A percentile compares a stretch with the other conserved stretches of the same genome.
Evolutionary conservation across 78 protist genomes (phyloP).

Genomic region (Chrysochromulina parva): DNA sequence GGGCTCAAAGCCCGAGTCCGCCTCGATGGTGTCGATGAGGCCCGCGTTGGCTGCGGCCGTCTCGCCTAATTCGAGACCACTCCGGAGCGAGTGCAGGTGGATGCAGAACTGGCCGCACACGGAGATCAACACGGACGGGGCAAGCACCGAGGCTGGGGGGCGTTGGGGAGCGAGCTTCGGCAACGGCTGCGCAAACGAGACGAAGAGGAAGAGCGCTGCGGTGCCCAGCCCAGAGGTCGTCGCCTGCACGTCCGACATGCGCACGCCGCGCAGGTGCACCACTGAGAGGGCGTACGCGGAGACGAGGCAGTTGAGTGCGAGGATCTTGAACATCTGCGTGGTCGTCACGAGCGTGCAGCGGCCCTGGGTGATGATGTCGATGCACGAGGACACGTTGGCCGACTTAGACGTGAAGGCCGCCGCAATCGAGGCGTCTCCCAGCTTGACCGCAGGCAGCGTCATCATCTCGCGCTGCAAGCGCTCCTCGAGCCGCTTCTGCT

Average conservation of each 20-base stretch:
- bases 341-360: constrained; percentile 93
- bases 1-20: constrained; percentile 81
- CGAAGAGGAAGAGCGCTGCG: constrained; percentile 85
- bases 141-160: constrained; percentile 79
- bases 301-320: constrained; percentile 94
- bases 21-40: background rate
- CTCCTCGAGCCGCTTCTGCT: too few relatives aligned
- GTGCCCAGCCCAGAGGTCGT: constrained; percentile 73
- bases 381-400: constrained; percentile 38
- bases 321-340: constrained; percentile 91
- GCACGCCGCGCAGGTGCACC: constrained; percentile 91
- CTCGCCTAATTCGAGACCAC: background rate
- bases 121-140: constrained; percentile 72
- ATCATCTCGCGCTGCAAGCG: background rate
- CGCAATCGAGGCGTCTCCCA: constrained; percentile 98
- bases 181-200: constrained; percentile 73
- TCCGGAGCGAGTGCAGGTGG: constrained; percentile 71
- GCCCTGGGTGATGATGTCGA: constrained; percentile 27
- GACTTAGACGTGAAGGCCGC: constrained; percentile 93
- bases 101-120: constrained; percentile 79
- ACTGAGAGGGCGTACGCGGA: constrained; percentile 84
- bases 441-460: constrained; percentile 67
- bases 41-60: background rate
- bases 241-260: constrained; percentile 90
- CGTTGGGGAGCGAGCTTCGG: constrained; percentile 51